Conservation (phyloP, 1,284 basidiomycete species). For the Cryptococcus wingfieldii region DNA sequence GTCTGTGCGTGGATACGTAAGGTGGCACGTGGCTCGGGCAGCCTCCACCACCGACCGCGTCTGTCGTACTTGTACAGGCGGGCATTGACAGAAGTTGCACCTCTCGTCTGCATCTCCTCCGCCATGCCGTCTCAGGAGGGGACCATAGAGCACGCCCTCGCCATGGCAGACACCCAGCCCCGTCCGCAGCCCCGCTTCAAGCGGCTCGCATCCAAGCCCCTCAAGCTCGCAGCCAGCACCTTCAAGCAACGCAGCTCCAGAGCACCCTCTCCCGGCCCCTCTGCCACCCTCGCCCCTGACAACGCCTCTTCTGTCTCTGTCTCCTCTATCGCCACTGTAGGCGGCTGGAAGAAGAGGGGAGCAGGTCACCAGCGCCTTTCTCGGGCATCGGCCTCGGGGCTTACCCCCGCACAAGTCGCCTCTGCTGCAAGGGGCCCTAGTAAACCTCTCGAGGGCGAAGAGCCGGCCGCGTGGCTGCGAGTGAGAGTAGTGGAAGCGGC, state of each 20-base stretch:
- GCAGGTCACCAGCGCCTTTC: not conserved
- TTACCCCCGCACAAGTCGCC: conserved; percentile 35
- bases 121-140: not conserved
- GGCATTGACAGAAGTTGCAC: not conserved
- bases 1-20: no score
- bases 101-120: not conserved
- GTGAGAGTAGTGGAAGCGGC: conserved; percentile 50
- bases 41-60: not conserved
- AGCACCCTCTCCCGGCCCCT: not conserved
- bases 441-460: conserved; percentile 45
- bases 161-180: not conserved
- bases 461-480: conserved; percentile 45
- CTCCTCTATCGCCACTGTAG: not conserved
- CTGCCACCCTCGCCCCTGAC: not conserved
- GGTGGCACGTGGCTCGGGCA: no score
- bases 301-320: not conserved
- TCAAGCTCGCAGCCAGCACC: conserved; percentile 43
- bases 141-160: not conserved
- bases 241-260: conserved; percentile 11
- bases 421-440: conserved; percentile 33
- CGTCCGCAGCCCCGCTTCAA: conserved; percentile 16
- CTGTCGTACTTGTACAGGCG: not conserved
- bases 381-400: conserved; percentile 7
- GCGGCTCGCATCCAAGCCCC: conserved; percentile 38
- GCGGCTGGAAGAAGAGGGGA: conserved; percentile 1